A percentile compares a stretch with the other conserved stretches of the same genome.
Conservation (phyloP, 192 early-diverging fungal genomes). For the Coemansia sp. region DNA sequence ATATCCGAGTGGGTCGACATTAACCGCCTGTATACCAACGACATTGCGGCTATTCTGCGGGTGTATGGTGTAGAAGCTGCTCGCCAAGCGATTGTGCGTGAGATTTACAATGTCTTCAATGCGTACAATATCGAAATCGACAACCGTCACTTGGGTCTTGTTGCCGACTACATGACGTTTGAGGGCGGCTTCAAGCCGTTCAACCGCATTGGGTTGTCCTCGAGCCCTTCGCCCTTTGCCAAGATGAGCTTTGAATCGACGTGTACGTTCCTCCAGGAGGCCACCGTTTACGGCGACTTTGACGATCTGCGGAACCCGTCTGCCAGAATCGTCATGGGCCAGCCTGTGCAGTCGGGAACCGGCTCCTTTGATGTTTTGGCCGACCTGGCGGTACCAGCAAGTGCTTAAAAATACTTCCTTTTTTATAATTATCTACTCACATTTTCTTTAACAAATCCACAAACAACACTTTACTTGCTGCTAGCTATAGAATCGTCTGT, state of each 20-base stretch:
- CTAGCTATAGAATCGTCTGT: no score
- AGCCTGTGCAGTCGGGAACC: slow-evolving; percentile 90
- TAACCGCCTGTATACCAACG: slow-evolving; percentile 89
- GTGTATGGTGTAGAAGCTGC: slow-evolving; percentile 99
- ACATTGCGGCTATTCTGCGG: slow-evolving; percentile 88
- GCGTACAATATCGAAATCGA: slow-evolving; percentile 95
- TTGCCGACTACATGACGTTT: slow-evolving; percentile 99
- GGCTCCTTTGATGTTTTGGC: slow-evolving; percentile 87
- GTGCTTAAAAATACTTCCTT: slow-evolving; percentile 9
- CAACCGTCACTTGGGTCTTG: slow-evolving; percentile 89
- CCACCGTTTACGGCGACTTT: slow-evolving; percentile 85
- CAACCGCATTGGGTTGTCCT: slow-evolving; percentile 91
- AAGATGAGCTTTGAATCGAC: slow-evolving; percentile 99
- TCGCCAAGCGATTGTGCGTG: slow-evolving; percentile 85
- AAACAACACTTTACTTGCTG: no score
- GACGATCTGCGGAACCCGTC: slow-evolving; percentile 90
- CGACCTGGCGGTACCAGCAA: slow-evolving; percentile 28
- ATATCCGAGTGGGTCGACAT: slow-evolving; percentile 75
- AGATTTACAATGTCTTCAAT: slow-evolving; percentile 88
- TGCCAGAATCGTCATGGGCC: slow-evolving; percentile 89
- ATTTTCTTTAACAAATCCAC: neutral
- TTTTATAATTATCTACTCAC: neutral
- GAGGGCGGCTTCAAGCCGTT: slow-evolving; percentile 99
- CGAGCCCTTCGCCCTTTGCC: slow-evolving; percentile 89
- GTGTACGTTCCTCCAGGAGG: slow-evolving; percentile 89